Percentiles rank a stretch among this genome's conserved stretches.
Evolutionary conservation across 2,329 filamentous ascomycete genomes (phyloP).

Genomic region (Elsinoe perseae): DNA sequence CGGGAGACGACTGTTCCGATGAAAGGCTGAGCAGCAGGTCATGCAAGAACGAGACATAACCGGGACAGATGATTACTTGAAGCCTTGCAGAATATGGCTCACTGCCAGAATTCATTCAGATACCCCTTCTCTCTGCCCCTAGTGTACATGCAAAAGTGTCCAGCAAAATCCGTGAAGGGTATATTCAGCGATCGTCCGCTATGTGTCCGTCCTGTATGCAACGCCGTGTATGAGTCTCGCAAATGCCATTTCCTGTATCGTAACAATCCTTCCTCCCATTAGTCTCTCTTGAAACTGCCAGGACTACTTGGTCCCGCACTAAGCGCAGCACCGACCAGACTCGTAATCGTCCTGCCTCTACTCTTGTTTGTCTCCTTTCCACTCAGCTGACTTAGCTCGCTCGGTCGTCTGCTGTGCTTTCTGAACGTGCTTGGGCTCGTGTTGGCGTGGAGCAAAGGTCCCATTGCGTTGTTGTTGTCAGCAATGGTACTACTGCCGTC

Average conservation of each 20-base stretch:
- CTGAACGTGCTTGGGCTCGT: constrained; percentile 2
- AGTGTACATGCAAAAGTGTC: background rate
- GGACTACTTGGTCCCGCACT: constrained; percentile 3
- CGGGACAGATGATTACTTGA: background rate
- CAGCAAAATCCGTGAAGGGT: constrained; percentile 8
- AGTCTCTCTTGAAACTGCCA: constrained; percentile 4
- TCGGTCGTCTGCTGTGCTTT: constrained; percentile 3
- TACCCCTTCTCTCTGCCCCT: background rate
- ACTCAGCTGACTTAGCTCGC: constrained; percentile 13
- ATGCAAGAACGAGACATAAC: background rate
- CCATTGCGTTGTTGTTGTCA: background rate
- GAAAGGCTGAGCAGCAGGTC: background rate
- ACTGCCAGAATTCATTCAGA: background rate
- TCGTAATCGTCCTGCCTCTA: background rate
- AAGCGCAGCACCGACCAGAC: background rate
- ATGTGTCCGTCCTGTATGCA: background rate
- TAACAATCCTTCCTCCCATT: background rate
- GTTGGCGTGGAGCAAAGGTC: background rate
- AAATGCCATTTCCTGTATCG: background rate
- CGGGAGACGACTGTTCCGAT: constrained; percentile 40
- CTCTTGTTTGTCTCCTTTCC: constrained; percentile 1
- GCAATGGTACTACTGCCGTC: constrained; percentile 10
- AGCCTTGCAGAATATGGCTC: background rate
- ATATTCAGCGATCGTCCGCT: constrained; percentile 9
- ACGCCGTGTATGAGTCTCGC: background rate